Conservation (phyloP, 352 stramenopile species). For the Globisporangium camurandrum region DNA sequence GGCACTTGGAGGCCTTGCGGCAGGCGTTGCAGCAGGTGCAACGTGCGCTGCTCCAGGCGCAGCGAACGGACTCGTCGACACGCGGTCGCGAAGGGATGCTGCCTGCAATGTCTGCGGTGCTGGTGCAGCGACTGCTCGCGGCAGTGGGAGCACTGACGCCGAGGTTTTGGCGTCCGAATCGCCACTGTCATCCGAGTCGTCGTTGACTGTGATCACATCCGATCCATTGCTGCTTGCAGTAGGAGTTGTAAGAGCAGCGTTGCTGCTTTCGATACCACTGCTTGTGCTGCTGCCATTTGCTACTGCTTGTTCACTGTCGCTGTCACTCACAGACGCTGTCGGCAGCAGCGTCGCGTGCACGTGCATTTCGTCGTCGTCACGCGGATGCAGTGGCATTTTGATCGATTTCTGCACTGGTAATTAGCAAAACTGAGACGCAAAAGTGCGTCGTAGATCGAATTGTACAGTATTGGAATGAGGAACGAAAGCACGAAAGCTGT, state of each 20-base stretch:
- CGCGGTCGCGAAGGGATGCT: background rate
- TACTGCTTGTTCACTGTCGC: background rate
- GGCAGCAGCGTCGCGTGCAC: slow-evolving; percentile 14
- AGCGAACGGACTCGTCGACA: background rate
- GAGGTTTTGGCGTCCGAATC: background rate
- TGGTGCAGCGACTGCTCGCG: background rate
- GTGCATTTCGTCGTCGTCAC: slow-evolving; percentile 13
- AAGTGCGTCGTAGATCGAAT: too few relatives aligned
- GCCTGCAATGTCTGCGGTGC: background rate
- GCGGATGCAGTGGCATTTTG: background rate
- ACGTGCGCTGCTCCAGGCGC: background rate
- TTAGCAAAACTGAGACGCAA: too few relatives aligned
- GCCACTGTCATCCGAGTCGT: background rate
- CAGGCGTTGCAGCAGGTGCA: background rate
- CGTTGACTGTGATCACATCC: background rate
- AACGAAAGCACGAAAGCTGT: too few relatives aligned
- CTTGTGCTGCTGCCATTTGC: background rate
- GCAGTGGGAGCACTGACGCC: slow-evolving; percentile 1
- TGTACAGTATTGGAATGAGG: too few relatives aligned
- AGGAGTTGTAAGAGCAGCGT: background rate
- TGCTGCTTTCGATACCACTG: background rate
- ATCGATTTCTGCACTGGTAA: too few relatives aligned
- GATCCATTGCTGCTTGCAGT: background rate
- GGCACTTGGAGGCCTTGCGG: background rate
- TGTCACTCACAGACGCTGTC: background rate